These are phyloP conservation scores for Pachyrhizus erosus DNA, from an alignment of 306 rosid species.

Conservation along the genomic window DNA sequence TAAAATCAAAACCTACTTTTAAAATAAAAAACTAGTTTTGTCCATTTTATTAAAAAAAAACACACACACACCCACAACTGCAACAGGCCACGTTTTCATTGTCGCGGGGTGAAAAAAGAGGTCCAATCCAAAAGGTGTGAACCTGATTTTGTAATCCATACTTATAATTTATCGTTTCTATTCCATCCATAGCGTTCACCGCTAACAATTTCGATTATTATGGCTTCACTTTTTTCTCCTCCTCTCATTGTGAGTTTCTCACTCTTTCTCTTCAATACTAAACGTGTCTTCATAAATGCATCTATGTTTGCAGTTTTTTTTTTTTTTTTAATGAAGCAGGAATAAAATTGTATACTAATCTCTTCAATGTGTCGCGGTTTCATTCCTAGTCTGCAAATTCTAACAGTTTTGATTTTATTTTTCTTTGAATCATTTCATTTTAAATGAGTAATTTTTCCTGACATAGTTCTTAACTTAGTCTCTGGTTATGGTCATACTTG, in stretches of 20 bases:
- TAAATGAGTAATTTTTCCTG: too few relatives aligned
- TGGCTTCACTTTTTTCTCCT: slow-evolving; percentile 17
- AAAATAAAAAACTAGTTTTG: not conserved
- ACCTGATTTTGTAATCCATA: slow-evolving; percentile 11
- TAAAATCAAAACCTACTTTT: not conserved
- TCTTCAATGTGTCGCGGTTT: not conserved
- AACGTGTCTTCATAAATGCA: not conserved
- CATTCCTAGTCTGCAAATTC: not conserved
- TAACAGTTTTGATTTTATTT: not conserved
- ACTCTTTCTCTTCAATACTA: not conserved
- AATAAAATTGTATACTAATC: not conserved
- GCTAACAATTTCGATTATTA: not conserved
- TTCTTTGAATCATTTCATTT: too few relatives aligned
- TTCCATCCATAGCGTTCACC: not conserved
- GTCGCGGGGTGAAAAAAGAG: not conserved
- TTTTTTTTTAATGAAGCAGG: not conserved
- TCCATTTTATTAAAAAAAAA: not conserved
- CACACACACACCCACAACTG: too few relatives aligned
- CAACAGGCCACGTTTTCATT: not conserved
- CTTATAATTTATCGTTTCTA: not conserved
- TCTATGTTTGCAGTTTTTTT: not conserved
- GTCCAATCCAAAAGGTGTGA: slow-evolving; percentile 1
- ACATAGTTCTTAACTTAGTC: not conserved
- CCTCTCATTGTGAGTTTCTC: slow-evolving; percentile 18
- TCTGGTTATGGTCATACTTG: not conserved